Evolutionary conservation across 257 asterid genomes (phyloP).

Genomic region (Thymus mandschuricus): DNA sequence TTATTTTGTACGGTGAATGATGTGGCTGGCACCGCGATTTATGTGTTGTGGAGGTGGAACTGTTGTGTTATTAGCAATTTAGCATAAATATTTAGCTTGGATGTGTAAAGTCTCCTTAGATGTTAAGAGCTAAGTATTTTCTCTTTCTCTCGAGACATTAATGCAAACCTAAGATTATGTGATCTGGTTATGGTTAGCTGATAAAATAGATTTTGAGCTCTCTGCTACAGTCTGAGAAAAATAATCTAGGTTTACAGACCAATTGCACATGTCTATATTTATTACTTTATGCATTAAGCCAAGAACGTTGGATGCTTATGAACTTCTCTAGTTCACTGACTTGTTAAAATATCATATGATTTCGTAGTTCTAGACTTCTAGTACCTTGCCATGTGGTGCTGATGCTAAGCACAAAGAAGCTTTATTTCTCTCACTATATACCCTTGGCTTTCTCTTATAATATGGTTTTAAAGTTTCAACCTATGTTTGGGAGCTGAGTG

Average conservation of each 20-base stretch:
- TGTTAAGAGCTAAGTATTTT: not conserved
- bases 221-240: slow-evolving; percentile 3
- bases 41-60: not conserved
- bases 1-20: not conserved
- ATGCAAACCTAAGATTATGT: not conserved
- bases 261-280: not conserved
- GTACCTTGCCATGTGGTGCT: not conserved
- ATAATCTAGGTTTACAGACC: slow-evolving; percentile 12
- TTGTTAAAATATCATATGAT: no score
- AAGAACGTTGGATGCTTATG: not conserved
- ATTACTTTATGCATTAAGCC: not conserved
- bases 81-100: not conserved
- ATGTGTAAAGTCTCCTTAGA: not conserved
- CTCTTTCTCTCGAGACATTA: not conserved
- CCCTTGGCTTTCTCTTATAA: not conserved
- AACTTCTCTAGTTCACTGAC: not conserved
- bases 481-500: not conserved
- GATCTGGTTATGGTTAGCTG: not conserved
- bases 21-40: not conserved
- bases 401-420: slow-evolving; percentile 10
- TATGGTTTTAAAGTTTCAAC: not conserved
- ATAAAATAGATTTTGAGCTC: not conserved
- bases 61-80: not conserved
- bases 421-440: not conserved
- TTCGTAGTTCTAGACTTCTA: not conserved